Conservation (phyloP, 1,284 basidiomycete genomes). For the Pseudozyma sp. region DNA sequence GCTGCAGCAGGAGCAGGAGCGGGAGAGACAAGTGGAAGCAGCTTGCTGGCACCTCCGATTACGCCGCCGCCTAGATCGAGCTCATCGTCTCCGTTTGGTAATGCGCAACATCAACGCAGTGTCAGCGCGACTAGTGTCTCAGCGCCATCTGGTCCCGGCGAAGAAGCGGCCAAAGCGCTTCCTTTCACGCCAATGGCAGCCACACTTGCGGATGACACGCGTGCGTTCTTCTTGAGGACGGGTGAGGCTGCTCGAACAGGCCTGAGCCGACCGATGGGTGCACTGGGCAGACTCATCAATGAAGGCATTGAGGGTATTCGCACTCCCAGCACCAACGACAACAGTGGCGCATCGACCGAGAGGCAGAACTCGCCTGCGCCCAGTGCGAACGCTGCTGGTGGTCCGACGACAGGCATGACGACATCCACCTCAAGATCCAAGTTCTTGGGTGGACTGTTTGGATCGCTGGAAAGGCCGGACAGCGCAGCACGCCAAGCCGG, state of each 20-base stretch:
- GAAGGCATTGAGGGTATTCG: constrained; percentile 65
- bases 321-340: constrained; percentile 46
- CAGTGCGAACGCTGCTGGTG: not conserved
- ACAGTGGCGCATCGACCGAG: constrained; percentile 45
- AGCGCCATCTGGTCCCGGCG: constrained; percentile 43
- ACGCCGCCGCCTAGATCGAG: constrained; percentile 29
- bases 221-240: constrained; percentile 65
- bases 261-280: constrained; percentile 60
- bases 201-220: constrained; percentile 65
- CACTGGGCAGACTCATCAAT: constrained; percentile 63
- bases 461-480: constrained; percentile 35
- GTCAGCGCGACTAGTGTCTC: constrained; percentile 46
- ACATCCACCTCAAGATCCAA: constrained; percentile 43
- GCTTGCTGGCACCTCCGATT: constrained; percentile 17
- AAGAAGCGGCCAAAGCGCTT: constrained; percentile 54
- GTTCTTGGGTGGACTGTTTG: constrained; percentile 47
- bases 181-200: constrained; percentile 50
- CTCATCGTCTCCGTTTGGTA: constrained; percentile 15
- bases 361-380: constrained; percentile 40
- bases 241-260: constrained; percentile 66
- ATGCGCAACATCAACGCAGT: constrained; percentile 35
- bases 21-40: not conserved
- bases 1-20: constrained; percentile 4
- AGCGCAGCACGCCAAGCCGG: constrained; percentile 8
- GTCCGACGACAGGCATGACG: constrained; percentile 17